Percentiles rank a stretch among this genome's conserved stretches.
Conservation (phyloP, 345 rosid species). For the Syzygium aromaticum region DNA sequence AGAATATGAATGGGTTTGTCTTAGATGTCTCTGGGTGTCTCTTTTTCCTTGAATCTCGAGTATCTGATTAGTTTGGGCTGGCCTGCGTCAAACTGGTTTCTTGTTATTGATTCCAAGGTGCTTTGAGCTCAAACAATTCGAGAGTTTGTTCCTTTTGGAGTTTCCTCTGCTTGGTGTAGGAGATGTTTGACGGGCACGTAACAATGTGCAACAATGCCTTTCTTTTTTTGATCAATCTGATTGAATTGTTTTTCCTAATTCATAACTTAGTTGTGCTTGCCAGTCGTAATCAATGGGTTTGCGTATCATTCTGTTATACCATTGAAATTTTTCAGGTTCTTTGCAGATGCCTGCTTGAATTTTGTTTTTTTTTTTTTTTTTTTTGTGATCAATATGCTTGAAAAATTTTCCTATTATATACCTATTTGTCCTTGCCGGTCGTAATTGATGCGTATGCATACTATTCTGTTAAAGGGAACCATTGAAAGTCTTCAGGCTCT, state of each 20-base stretch:
- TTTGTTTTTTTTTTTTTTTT: too few relatives aligned
- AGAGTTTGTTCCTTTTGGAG: background rate
- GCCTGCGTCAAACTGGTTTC: background rate
- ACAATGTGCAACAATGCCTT: background rate
- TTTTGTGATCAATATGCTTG: background rate
- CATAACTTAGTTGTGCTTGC: too few relatives aligned
- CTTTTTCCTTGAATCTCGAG: background rate
- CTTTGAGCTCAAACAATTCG: background rate
- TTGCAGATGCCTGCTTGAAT: too few relatives aligned
- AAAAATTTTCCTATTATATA: fast-evolving
- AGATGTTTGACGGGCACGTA: background rate
- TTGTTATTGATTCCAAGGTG: background rate
- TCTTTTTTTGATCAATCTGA: background rate
- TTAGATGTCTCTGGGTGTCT: background rate
- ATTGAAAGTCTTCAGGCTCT: background rate
- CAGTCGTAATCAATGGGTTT: too few relatives aligned
- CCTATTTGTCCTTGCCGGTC: fast-evolving
- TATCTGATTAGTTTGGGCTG: background rate
- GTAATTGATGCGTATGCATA: fast-evolving
- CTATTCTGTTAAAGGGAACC: background rate
- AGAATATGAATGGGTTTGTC: background rate
- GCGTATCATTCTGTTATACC: too few relatives aligned
- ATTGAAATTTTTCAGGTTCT: too few relatives aligned
- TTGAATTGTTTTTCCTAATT: too few relatives aligned
- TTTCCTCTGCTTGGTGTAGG: background rate